Percentiles rank a stretch among this genome's conserved stretches.
Conservation (phyloP, 2,329 filamentous ascomycete genomes). For the Aspergillus novofumigatus region DNA sequence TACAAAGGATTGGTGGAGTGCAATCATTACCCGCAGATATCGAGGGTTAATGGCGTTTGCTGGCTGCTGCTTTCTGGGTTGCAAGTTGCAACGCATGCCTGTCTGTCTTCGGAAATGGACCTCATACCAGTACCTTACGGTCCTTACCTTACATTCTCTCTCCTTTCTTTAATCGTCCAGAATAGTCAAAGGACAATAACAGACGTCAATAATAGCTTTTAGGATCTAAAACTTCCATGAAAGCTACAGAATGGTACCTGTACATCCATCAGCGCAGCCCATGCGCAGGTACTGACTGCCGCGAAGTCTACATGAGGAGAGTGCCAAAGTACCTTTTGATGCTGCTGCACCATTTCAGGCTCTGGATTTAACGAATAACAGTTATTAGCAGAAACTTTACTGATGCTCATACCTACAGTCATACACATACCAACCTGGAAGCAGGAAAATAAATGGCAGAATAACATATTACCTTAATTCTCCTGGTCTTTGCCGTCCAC, state of each 20-base stretch:
- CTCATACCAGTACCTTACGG: background rate
- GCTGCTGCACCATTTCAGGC: no score
- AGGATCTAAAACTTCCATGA: background rate
- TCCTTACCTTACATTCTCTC: background rate
- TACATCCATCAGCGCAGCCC: background rate
- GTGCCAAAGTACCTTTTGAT: background rate
- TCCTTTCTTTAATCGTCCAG: background rate
- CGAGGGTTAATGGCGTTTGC: conserved; percentile 8
- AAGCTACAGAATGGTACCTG: no score
- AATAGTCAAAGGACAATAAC: background rate
- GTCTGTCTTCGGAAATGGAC: background rate
- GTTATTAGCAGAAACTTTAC: no score
- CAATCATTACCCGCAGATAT: conserved; percentile 20
- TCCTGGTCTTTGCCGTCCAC: background rate
- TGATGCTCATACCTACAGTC: no score
- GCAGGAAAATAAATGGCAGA: background rate
- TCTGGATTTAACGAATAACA: background rate
- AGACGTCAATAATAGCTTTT: background rate
- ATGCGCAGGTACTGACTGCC: background rate
- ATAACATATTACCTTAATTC: background rate
- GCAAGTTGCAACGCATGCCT: background rate
- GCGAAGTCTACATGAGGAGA: background rate
- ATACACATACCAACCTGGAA: background rate
- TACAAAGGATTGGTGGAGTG: conserved; percentile 7
- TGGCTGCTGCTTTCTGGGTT: background rate